Evolutionary conservation across 768 basidiomycete genomes (phyloP).

Genomic region (Clavulina sp.): DNA sequence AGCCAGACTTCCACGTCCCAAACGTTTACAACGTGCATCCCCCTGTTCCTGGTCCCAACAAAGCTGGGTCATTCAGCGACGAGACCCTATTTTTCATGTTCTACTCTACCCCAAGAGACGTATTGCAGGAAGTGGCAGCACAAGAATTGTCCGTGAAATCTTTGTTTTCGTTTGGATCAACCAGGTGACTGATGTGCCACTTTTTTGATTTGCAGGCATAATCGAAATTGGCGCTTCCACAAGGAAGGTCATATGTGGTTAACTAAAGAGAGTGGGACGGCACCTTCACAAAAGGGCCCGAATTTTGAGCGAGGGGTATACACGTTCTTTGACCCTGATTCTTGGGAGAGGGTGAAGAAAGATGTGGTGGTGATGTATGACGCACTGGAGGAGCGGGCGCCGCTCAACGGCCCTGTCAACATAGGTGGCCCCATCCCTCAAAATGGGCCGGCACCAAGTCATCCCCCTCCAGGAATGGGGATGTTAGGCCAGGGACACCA

Average conservation of each 20-base stretch:
- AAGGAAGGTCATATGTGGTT: constrained; percentile 77
- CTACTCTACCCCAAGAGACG: constrained; percentile 83
- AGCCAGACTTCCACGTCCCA: constrained; percentile 84
- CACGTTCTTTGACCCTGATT: constrained; percentile 77
- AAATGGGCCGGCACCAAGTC: not conserved
- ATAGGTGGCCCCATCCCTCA: not conserved
- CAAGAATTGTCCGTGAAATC: constrained; percentile 67
- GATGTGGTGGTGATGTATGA: constrained; percentile 59
- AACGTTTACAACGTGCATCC: constrained; percentile 86
- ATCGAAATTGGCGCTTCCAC: constrained; percentile 93
- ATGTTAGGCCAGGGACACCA: not conserved
- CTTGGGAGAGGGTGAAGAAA: constrained; percentile 60
- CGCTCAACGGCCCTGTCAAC: not conserved
- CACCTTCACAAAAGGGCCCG: constrained; percentile 56
- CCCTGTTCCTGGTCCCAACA: constrained; percentile 61
- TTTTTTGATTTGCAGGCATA: constrained; percentile 40
- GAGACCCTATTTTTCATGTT: constrained; percentile 98
- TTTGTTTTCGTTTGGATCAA: not conserved
- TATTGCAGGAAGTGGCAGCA: constrained; percentile 84
- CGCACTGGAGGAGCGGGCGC: constrained; percentile 42
- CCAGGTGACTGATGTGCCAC: not conserved
- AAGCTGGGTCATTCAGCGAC: constrained; percentile 76
- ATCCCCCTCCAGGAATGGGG: not conserved
- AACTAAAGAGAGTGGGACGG: constrained; percentile 73
- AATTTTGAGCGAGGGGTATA: constrained; percentile 79